Conservation (phyloP, 805 yeast genomes). For the Yarrowia yakushimensis region DNA sequence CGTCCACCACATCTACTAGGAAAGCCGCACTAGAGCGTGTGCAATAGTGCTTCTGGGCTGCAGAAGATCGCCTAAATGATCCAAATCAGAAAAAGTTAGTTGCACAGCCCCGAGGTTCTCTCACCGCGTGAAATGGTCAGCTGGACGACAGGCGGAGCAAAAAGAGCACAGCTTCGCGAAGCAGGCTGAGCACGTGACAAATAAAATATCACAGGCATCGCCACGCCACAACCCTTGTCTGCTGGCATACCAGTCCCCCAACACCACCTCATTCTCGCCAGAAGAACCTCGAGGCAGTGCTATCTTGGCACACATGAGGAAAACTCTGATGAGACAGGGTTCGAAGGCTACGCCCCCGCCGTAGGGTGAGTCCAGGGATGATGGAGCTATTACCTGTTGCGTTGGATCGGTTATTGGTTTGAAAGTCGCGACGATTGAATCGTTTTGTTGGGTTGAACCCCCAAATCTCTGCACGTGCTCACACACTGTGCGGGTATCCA, state of each 20-base stretch:
- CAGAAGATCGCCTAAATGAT: background rate
- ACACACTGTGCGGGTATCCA: no score
- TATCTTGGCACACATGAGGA: background rate
- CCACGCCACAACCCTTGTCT: no score
- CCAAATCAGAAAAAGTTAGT: background rate
- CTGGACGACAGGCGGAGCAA: background rate
- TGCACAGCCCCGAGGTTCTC: conserved; percentile 2
- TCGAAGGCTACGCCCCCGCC: conserved; percentile 22
- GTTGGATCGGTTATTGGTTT: background rate
- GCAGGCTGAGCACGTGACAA: no score
- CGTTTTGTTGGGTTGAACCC: no score
- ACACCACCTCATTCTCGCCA: no score
- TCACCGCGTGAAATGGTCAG: background rate
- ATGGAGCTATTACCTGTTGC: background rate
- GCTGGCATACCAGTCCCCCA: no score
- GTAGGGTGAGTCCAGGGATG: background rate
- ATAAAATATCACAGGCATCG: no score
- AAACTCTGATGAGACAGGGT: conserved; percentile 8
- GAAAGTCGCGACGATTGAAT: no score
- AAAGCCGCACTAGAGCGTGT: conserved; percentile 18
- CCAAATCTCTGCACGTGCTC: no score
- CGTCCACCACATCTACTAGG: background rate
- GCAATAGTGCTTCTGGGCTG: conserved; percentile 1
- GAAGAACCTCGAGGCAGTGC: background rate
- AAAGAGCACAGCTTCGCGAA: no score